phyloP scores from a whole-genome alignment of 371 early-diverging fungal species.

The Mortierella sp. region DNA sequence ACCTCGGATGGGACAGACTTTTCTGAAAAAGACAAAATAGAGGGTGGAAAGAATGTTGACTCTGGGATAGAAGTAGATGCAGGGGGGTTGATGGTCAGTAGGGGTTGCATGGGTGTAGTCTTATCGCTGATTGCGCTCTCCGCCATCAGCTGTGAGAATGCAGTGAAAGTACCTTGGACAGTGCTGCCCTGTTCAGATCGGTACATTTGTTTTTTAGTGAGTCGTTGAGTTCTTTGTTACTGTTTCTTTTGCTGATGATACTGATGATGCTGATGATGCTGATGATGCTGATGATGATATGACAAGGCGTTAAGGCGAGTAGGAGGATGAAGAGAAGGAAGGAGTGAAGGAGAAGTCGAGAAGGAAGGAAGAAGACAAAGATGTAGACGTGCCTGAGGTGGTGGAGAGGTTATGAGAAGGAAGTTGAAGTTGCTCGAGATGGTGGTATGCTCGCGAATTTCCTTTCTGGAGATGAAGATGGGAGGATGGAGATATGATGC shows the following conservation, averaged over 20 bases:
- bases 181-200: constrained; percentile 30
- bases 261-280: constrained; percentile 3
- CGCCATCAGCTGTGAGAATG: constrained; percentile 29
- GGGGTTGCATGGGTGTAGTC: constrained; percentile 10
- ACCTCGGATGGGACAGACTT: constrained; percentile 1
- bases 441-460: neutral
- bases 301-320: neutral
- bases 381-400: constrained; percentile 2
- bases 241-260: constrained; percentile 19
- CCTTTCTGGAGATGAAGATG: constrained; percentile 27
- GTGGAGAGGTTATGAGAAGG: constrained; percentile 3
- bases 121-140: constrained; percentile 15
- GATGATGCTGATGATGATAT: constrained; percentile 2
- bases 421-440: constrained; percentile 10
- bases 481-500: constrained; percentile 32
- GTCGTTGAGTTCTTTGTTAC: constrained; percentile 12
- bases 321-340: neutral
- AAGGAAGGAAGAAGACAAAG: neutral
- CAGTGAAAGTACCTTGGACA: constrained; percentile 34
- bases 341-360: neutral
- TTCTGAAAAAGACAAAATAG: constrained; percentile 6
- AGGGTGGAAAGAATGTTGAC: neutral
- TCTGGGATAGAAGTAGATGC: constrained; percentile 7
- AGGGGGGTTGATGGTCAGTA: constrained; percentile 22
- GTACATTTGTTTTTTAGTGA: constrained; percentile 7